These are phyloP conservation scores for Chaetomium sp. DNA, from an alignment of 2,329 filamentous ascomycete species.

Conservation along the genomic window DNA sequence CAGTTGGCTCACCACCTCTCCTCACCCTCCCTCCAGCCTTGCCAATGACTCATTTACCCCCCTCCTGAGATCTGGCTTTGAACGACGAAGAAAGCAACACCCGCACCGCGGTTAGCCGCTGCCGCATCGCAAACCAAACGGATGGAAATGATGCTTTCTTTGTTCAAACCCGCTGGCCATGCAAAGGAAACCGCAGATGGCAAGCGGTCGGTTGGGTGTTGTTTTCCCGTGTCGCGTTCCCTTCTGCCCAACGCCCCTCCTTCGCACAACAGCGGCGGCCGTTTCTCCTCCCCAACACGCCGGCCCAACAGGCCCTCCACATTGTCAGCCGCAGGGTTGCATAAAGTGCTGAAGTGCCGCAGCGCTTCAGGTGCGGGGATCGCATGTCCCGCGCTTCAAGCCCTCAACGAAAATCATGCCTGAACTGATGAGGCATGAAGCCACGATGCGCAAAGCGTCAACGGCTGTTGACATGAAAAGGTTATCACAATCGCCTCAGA, in stretches of 20 bases:
- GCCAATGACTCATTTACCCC: slow-evolving; percentile 19
- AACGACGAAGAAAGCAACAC: background rate
- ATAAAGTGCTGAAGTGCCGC: slow-evolving; percentile 16
- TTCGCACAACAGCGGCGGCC: too few species aligned
- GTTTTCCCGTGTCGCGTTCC: background rate
- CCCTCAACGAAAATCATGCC: background rate
- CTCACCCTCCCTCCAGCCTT: slow-evolving; percentile 16
- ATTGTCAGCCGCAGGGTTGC: slow-evolving; percentile 11
- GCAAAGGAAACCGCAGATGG: too few species aligned
- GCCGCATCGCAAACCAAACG: background rate
- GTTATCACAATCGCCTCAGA: too few species aligned
- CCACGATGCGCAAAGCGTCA: background rate
- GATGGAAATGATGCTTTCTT: background rate
- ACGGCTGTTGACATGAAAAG: background rate
- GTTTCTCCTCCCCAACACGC: background rate
- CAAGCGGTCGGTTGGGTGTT: background rate
- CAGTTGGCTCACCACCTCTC: background rate
- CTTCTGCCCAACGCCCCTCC: background rate
- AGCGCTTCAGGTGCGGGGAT: slow-evolving; percentile 6
- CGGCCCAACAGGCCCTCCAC: background rate
- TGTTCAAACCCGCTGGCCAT: too few species aligned
- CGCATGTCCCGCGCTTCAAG: slow-evolving; percentile 6
- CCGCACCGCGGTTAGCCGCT: background rate
- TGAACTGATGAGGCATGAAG: slow-evolving; percentile 1
- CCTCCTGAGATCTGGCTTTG: slow-evolving; percentile 2